Percentiles rank a stretch among this genome's conserved stretches.
These are phyloP conservation scores for Clonostachys chloroleuca DNA, from an alignment of 2,329 filamentous ascomycete genomes.

Conservation along the genomic window DNA sequence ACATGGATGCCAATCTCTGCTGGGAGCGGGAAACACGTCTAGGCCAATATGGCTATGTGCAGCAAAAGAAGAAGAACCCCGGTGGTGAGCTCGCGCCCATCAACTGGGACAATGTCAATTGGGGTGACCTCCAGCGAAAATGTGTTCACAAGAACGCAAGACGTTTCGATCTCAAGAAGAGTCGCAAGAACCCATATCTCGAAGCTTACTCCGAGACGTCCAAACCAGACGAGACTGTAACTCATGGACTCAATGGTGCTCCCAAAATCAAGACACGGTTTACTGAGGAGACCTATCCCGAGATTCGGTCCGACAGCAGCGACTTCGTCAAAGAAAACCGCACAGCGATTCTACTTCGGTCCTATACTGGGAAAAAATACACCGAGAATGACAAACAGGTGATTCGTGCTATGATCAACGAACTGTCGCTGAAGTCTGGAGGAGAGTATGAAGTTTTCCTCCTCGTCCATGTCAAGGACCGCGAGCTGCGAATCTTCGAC, in stretches of 20 bases:
- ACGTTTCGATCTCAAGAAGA: constrained; percentile 48
- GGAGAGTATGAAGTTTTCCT: constrained; percentile 80
- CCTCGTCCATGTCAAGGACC: constrained; percentile 72
- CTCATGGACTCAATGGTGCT: background rate
- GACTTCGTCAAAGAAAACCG: constrained; percentile 37
- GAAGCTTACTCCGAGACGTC: constrained; percentile 30
- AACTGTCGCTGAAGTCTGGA: constrained; percentile 70
- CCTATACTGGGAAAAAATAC: constrained; percentile 72
- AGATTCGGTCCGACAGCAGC: background rate
- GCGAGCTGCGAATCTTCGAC: constrained; percentile 52
- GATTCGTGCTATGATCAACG: constrained; percentile 74
- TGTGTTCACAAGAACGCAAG: constrained; percentile 63
- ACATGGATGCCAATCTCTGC: constrained; percentile 59
- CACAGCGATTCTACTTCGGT: constrained; percentile 72
- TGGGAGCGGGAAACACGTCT: constrained; percentile 67
- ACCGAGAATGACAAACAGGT: constrained; percentile 75
- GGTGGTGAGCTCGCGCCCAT: constrained; percentile 27
- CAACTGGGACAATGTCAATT: constrained; percentile 62
- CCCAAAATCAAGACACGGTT: background rate
- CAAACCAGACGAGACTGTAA: background rate
- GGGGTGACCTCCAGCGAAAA: constrained; percentile 64
- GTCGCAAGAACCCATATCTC: constrained; percentile 36
- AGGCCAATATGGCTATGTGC: constrained; percentile 57
- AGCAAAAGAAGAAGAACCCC: constrained; percentile 37
- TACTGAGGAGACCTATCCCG: background rate